Base-by-base conservation (phyloP, 148 eudicot species). In the Cornus suecica region DNA sequence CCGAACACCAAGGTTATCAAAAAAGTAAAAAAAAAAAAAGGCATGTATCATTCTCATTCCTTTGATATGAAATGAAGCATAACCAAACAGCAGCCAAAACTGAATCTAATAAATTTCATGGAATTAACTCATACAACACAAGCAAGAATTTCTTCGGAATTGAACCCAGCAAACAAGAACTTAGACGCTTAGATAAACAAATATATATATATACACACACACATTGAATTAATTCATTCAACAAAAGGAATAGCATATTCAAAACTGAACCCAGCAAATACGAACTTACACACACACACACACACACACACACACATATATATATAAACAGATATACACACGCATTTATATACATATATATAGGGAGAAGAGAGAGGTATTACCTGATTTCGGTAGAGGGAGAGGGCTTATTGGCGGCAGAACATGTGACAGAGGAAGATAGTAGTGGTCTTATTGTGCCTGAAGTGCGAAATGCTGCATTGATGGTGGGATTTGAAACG, bases 381-480 rank as follows among this genome's bases (percentile, higher is more conserved):
- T 22, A 90, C 94, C 94, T 90, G 69, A 88, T 84, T 68, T 87
- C 83, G 66, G 81, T 52, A 8, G 93, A 72, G 31, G 93, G 60
- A 28, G 93, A 71, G 26, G 89, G 87, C 48, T 79, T 84, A 78
- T 87, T 85, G 26, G 94, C 75, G 28, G 97, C 87, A 73, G 87
- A 91, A 75, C 97, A 91, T 45, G 80, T 60, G 76, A 90, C 32
- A 65, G 74, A 60, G 45, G 77, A 10, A 60, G 71, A 79, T 28
- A 60, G 73, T 42, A 67, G 25, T 61, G 58, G 30, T 8, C 67
- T 72, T 48, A 64, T 10, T 42, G 69, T 14, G 48, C 26, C 69
- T 20, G n/a, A 26, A 4, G 13, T 51, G 51, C 18, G 74, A 16
- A 62, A 45, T 27, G 78, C 14, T 30, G 66, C 37, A 18, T 52